Percentiles rank a stretch among this genome's conserved stretches.
Evolutionary conservation across 1,139 yeast genomes (phyloP).

Genomic region (Protomyces arabidopsidicola): DNA sequence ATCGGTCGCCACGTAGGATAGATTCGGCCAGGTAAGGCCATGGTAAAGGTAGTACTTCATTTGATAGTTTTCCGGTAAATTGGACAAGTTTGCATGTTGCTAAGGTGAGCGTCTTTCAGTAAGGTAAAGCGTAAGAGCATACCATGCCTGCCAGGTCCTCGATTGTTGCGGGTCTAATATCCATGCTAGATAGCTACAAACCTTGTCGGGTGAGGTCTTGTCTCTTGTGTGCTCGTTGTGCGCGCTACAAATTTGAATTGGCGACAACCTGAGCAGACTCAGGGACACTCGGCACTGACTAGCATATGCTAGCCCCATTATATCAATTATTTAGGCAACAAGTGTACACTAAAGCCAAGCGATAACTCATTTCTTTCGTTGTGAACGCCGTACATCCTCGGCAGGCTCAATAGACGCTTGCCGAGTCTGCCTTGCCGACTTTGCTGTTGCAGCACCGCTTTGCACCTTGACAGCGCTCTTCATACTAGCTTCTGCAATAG

Average conservation of each 20-base stretch:
- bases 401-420: neutral
- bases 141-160: conserved; percentile 68
- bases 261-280: too few relatives aligned
- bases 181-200: conserved; percentile 45
- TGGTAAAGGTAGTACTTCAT: conserved; percentile 88
- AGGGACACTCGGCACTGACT: too few relatives aligned
- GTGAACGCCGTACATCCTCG: neutral
- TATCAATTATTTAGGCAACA: too few relatives aligned
- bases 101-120: conserved; percentile 46
- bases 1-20: conserved; percentile 86
- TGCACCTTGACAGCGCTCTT: too few relatives aligned
- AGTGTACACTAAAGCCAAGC: too few relatives aligned
- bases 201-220: too few relatives aligned
- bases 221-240: too few relatives aligned
- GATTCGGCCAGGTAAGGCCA: conserved; percentile 94
- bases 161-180: conserved; percentile 82
- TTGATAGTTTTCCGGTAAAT: conserved; percentile 90
- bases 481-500: too few relatives aligned
- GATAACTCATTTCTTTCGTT: neutral
- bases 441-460: neutral
- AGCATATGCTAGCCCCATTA: too few relatives aligned
- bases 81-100: conserved; percentile 88
- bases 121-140: neutral
- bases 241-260: too few relatives aligned
- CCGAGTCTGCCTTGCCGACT: neutral